Evolutionary conservation across 768 basidiomycete species (phyloP).

Genomic region (Rhizopogon sp.): DNA sequence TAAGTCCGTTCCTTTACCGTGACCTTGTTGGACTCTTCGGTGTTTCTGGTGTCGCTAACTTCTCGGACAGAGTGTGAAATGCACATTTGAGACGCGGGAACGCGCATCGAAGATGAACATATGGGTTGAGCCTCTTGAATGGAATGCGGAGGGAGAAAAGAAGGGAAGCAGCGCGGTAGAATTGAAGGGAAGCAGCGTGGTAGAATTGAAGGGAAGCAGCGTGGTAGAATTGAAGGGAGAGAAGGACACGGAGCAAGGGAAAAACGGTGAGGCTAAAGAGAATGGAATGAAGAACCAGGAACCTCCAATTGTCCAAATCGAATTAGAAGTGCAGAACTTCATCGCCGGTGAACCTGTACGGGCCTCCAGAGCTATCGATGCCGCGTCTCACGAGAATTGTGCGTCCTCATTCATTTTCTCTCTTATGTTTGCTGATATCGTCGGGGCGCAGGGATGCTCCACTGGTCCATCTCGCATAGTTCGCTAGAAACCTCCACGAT

Average conservation of each 20-base stretch:
- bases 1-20: conserved; percentile 25
- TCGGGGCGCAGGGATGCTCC: conserved; percentile 47
- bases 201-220: background rate
- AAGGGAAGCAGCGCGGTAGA: background rate
- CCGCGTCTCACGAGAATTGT: conserved; percentile 10
- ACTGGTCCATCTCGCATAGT: conserved; percentile 50
- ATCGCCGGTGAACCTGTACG: conserved; percentile 32
- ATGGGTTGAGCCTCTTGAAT: conserved; percentile 61
- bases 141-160: conserved; percentile 32
- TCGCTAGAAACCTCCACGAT: conserved; percentile 29
- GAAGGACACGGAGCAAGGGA: background rate
- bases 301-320: conserved; percentile 53
- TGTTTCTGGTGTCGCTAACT: background rate
- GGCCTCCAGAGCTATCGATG: conserved; percentile 33
- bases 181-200: background rate
- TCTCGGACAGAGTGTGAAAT: conserved; percentile 45
- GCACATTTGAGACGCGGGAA: conserved; percentile 56
- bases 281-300: background rate
- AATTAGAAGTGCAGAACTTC: conserved; percentile 43
- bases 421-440: background rate
- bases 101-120: conserved; percentile 42
- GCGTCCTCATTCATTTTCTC: background rate
- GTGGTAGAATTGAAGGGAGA: background rate
- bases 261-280: background rate
- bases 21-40: background rate